Evolutionary conservation across 2,329 filamentous ascomycete genomes (phyloP).

Genomic region (Onygenales sp.): DNA sequence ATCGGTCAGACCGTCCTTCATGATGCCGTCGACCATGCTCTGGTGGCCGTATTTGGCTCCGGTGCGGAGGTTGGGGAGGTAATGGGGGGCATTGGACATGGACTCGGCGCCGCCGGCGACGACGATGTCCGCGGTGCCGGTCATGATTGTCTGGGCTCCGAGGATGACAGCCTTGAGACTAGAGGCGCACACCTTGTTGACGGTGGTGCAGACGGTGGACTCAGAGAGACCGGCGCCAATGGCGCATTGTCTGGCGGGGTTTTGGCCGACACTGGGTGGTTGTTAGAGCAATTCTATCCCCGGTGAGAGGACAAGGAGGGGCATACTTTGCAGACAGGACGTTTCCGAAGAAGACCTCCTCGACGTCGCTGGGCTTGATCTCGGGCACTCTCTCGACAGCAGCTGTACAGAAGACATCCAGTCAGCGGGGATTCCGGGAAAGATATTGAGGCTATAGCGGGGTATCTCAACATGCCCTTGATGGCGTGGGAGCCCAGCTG

Average conservation of each 20-base stretch:
- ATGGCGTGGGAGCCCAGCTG: constrained; percentile 87
- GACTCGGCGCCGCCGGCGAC: constrained; percentile 93
- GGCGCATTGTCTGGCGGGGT: constrained; percentile 89
- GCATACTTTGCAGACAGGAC: constrained; percentile 85
- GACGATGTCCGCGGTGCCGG: constrained; percentile 83
- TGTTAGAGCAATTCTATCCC: neutral
- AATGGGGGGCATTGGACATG: constrained; percentile 97
- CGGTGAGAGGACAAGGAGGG: neutral
- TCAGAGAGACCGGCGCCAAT: constrained; percentile 78
- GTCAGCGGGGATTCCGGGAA: neutral
- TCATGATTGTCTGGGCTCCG: constrained; percentile 94
- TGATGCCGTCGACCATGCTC: constrained; percentile 76
- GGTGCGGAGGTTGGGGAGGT: constrained; percentile 75
- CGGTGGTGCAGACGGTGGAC: constrained; percentile 73
- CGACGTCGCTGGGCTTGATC: constrained; percentile 79
- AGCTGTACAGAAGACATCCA: constrained; percentile 29
- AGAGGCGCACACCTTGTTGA: constrained; percentile 99
- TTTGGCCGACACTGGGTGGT: constrained; percentile 73
- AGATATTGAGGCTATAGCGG: neutral
- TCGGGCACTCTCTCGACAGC: constrained; percentile 78
- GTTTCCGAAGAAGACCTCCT: constrained; percentile 98
- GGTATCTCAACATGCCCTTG: constrained; percentile 54
- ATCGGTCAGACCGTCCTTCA: constrained; percentile 91
- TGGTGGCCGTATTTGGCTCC: constrained; percentile 94
- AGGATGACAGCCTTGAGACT: constrained; percentile 90